phyloP scores from a whole-genome alignment of 805 yeast species.

The Spathaspora gorwiae region DNA sequence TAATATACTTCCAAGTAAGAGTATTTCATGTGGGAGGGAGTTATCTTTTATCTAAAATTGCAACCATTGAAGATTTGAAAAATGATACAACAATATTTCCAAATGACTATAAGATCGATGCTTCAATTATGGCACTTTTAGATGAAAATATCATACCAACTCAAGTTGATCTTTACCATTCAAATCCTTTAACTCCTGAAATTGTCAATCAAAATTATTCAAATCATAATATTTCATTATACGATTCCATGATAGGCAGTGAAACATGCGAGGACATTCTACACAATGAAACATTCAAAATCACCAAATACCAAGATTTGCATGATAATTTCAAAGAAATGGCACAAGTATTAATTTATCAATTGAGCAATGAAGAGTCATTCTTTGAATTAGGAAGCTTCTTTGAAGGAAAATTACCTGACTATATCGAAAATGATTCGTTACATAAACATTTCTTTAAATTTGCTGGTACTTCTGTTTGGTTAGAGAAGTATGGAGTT shows the following conservation, averaged over 20 bases:
- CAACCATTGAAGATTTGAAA: no score
- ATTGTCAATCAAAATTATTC: neutral
- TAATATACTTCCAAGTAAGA: no score
- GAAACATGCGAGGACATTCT: no score
- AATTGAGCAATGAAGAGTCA: constrained; percentile 3
- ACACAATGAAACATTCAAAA: neutral
- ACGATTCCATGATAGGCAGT: no score
- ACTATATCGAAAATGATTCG: constrained; percentile 6
- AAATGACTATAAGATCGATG: no score
- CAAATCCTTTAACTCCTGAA: neutral
- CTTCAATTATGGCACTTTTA: no score
- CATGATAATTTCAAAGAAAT: constrained; percentile 6
- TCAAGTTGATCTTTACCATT: no score
- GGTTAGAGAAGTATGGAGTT: constrained; percentile 28
- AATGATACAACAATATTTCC: no score
- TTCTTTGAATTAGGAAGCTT: constrained; percentile 1
- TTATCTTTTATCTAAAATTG: no score
- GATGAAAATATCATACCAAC: no score
- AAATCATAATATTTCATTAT: neutral
- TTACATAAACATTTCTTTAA: constrained; percentile 23
- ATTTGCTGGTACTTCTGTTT: constrained; percentile 30
- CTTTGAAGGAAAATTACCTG: constrained; percentile 6
- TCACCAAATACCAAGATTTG: neutral
- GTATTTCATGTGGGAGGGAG: no score
- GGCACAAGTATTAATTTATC: neutral